Conservation (phyloP, 306 rosid species). For the Dryas drummondii region DNA sequence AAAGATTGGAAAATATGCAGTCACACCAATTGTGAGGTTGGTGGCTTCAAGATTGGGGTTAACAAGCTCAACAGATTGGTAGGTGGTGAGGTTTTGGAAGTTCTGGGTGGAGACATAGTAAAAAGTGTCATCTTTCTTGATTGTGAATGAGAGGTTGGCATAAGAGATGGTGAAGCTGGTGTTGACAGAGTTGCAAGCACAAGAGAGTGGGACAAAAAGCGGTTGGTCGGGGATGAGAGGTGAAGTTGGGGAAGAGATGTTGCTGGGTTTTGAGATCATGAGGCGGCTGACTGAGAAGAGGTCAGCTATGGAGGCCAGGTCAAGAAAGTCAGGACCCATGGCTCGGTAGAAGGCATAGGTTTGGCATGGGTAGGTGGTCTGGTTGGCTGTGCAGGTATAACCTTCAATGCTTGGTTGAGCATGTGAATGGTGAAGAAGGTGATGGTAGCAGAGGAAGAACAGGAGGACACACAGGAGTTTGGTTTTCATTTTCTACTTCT, state of each 20-base stretch:
- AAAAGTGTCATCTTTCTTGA: constrained; percentile 51
- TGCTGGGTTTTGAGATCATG: constrained; percentile 55
- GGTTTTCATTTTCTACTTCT: constrained; percentile 14
- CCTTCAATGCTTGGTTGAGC: constrained; percentile 58
- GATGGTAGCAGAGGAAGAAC: constrained; percentile 14
- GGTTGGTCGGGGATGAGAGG: constrained; percentile 47
- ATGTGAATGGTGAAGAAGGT: constrained; percentile 26
- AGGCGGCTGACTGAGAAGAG: constrained; percentile 74
- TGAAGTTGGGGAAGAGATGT: constrained; percentile 55
- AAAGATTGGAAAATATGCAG: constrained; percentile 60
- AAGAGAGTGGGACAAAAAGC: constrained; percentile 67
- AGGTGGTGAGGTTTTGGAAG: constrained; percentile 69
- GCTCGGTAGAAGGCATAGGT: constrained; percentile 73
- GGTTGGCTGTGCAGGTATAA: constrained; percentile 45
- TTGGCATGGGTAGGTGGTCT: constrained; percentile 46
- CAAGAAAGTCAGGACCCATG: constrained; percentile 51
- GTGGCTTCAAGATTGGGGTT: constrained; percentile 58
- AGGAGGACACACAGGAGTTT: constrained; percentile 1
- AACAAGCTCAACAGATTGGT: constrained; percentile 54
- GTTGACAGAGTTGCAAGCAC: constrained; percentile 63
- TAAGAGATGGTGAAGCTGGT: constrained; percentile 49
- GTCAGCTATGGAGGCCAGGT: constrained; percentile 73
- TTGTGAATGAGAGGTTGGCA: constrained; percentile 61
- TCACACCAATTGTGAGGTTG: constrained; percentile 45
- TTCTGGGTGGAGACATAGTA: constrained; percentile 42